Conservation (phyloP, 1,284 basidiomycete genomes). For the Trichosporon sp. region DNA sequence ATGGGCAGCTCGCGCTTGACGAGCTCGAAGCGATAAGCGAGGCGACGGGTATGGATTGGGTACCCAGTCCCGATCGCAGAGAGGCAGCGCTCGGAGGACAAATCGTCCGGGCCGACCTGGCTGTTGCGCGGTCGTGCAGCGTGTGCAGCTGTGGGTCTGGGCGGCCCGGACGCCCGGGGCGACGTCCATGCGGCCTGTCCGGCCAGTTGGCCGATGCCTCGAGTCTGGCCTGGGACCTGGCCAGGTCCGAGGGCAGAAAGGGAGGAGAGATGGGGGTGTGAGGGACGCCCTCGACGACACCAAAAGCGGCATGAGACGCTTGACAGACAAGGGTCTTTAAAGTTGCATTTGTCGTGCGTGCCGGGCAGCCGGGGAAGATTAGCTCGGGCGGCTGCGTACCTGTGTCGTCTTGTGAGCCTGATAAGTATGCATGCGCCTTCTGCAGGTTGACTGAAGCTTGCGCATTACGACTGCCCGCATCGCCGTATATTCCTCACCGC, state of each 20-base stretch:
- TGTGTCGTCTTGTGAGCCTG: neutral
- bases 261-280: neutral
- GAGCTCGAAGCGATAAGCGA: neutral
- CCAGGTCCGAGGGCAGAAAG: neutral
- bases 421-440: neutral
- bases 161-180: neutral
- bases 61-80: neutral
- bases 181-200: neutral
- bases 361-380: neutral
- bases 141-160: neutral
- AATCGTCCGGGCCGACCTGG: neutral
- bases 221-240: neutral
- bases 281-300: neutral
- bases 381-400: neutral
- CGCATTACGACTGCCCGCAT: neutral
- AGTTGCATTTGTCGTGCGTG: slow-evolving; percentile 8
- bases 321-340: neutral
- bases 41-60: neutral
- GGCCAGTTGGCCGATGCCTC: neutral
- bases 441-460: neutral
- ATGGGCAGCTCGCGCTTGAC: neutral
- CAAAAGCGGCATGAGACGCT: neutral
- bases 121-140: too few relatives aligned
- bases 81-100: neutral
- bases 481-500: neutral